These are phyloP conservation scores for Colletotrichum australisinense DNA, from an alignment of 2,329 filamentous ascomycete species.

Conservation along the genomic window DNA sequence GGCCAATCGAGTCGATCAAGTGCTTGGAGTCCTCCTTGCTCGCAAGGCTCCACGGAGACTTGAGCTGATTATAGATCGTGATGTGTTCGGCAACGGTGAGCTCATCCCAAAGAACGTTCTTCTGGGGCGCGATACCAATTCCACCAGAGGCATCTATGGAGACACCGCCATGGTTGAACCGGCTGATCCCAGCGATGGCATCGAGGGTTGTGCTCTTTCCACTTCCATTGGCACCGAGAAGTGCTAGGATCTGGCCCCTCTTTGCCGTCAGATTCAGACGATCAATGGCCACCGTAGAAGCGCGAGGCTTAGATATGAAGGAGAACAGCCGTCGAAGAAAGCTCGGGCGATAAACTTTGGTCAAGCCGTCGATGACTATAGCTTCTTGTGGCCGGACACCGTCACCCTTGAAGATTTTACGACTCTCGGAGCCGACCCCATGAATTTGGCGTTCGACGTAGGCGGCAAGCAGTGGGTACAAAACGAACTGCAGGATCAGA, in stretches of 20 bases:
- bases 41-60: constrained; percentile 61
- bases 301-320: constrained; percentile 58
- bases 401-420: constrained; percentile 43
- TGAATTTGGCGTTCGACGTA: constrained; percentile 70
- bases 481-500: constrained; percentile 79
- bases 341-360: constrained; percentile 80
- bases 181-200: constrained; percentile 44
- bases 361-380: constrained; percentile 78
- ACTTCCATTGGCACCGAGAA: constrained; percentile 76
- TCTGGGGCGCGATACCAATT: constrained; percentile 77
- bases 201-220: constrained; percentile 79
- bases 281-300: constrained; percentile 81
- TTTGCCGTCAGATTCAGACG: constrained; percentile 76
- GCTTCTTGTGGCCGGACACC: constrained; percentile 60
- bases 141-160: constrained; percentile 82
- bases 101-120: constrained; percentile 81
- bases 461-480: constrained; percentile 81
- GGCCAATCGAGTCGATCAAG: constrained; percentile 72
- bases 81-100: constrained; percentile 80
- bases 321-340: constrained; percentile 66
- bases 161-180: constrained; percentile 68
- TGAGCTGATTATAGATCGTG: constrained; percentile 75
- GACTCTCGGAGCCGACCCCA: constrained; percentile 68
- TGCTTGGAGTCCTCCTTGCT: constrained; percentile 53
- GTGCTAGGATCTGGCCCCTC: constrained; percentile 84